These are phyloP conservation scores for Cucurbita pepo DNA, from an alignment of 306 rosid genomes.

Conservation along the genomic window DNA sequence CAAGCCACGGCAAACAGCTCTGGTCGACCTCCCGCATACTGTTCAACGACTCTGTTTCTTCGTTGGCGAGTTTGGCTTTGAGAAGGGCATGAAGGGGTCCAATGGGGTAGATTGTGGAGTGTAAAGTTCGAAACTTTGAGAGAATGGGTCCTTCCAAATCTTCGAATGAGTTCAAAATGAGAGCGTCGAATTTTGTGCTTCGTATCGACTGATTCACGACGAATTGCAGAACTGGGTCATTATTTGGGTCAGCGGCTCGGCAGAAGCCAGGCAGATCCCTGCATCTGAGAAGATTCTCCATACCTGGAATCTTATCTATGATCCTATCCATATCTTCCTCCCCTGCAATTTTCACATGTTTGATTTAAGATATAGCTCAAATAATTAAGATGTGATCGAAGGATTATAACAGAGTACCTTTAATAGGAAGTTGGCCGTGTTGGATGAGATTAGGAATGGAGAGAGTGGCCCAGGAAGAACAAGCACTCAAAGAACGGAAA, in stretches of 20 bases:
- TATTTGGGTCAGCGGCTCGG: neutral
- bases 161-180: constrained; percentile 50
- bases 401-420: constrained; percentile 12
- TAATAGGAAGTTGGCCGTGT: constrained; percentile 25
- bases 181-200: constrained; percentile 10
- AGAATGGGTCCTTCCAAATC: constrained; percentile 35
- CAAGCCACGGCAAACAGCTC: constrained; percentile 38
- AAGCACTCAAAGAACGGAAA: constrained; percentile 29
- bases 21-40: constrained; percentile 14
- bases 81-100: constrained; percentile 40
- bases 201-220: neutral
- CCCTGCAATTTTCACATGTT: constrained; percentile 8
- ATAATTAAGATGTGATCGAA: too few relatives aligned
- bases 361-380: too few relatives aligned
- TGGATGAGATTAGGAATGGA: constrained; percentile 16
- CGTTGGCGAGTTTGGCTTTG: neutral
- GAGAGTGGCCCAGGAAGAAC: constrained; percentile 24
- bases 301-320: constrained; percentile 14
- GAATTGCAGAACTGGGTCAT: neutral
- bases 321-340: constrained; percentile 41
- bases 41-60: neutral
- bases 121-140: constrained; percentile 4
- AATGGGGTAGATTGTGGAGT: constrained; percentile 22
- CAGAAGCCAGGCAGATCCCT: constrained; percentile 39
- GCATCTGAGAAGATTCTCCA: constrained; percentile 37